Evolutionary conservation across 2,329 filamentous ascomycete genomes (phyloP), one percentile per base, ranked within the genome.

Genomic region (Aspergillus brasiliensis): DNA sequence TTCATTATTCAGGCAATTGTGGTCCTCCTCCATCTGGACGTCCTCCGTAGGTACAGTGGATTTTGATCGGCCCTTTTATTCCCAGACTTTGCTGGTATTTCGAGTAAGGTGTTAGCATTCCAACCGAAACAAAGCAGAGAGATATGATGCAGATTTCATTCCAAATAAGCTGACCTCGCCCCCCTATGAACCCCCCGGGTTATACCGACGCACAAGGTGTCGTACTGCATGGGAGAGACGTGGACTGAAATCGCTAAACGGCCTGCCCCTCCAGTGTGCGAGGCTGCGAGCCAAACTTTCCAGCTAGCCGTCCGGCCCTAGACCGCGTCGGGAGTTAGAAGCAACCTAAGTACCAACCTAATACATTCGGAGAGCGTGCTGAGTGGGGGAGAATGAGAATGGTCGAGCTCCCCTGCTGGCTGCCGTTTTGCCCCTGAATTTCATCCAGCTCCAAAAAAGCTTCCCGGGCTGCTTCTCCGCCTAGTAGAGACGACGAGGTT

Each of bases 381-480:
- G 52, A 54, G 52, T 56, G 62, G 47, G 48, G 40, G 56, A 63
- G 53, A 47, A 57, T 59, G 58, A 56, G 23, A 51, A 54, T 59
- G 58, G 61, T 57, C 62, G 56, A 63, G 56, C 57, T 48, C 53
- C 57, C 47, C 51, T 52, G 49, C 47, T 40, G 51, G 28, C 56
- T 57, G 37, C 54, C 53, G 53, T 51, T 15, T 62, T 65, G 62
- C 60, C 58, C 60, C 60, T 65, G 60, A 65, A 63, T 65, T 61
- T 51, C 34, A 19, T 56, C 58, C 55, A 49, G 57, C 60, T 64
- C 51, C 31, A 34, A 44, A 48, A 51, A 59, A 62, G 54, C 48
- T 56, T 58, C 54, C 53, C 59, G 56, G 58, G 59, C 59, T 40
- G 51, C 51, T 51, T 48, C 31, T 52, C 48, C 38, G 42, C 48